Base-by-base conservation (phyloP, 2,329 filamentous ascomycete genomes). In the Iodosphaeria phyllophila region DNA sequence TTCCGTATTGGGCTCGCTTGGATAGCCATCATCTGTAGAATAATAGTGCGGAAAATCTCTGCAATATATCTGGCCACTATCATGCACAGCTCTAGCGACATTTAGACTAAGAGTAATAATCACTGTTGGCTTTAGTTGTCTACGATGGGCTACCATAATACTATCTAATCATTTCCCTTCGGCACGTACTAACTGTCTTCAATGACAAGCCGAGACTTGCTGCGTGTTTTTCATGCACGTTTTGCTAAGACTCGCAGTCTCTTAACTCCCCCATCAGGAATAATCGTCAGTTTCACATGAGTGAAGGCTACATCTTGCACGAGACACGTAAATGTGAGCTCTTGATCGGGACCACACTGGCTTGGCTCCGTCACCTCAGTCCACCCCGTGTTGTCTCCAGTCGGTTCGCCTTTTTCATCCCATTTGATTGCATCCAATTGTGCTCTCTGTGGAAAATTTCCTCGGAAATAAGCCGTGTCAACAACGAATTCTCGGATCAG, bases 271-370 rank as follows among this genome's bases (percentile, higher is more conserved):
- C 86, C 84, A 48, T 95, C 84, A n/a, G 26, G 22, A 13, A 28
- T 28, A 45, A 93, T 89, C 17, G 80, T 77, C 45, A 95, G 58
- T 62, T 92, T 93, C 13, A 84, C 71, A 51, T 89, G 83, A 8
- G 76, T 82, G 41, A 80, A 77, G 3, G 58, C 52, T 43, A 57
- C 60, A 18, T 68, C 66, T 35, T 60, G 54, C 11, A 68, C 54
- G 29, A 58, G 39, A 27, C 55, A 62, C 16, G 50, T 53, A 43
- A 75, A 78, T 33, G 64, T 60, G 44, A 82, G 75, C 52, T 83
- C 76, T 38, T 58, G 56, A 44, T 86, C 77, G 11, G 78, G 72
- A 2, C 71, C 70, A 30, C 70, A 74, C 50, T 71, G 74, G 52
- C 65, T 71, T 9, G 74, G 62, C 29, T 56, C 52, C 31, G 82